Evolutionary conservation across 2,329 filamentous ascomycete genomes (phyloP).

Genomic region (Xylaria multiplex): DNA sequence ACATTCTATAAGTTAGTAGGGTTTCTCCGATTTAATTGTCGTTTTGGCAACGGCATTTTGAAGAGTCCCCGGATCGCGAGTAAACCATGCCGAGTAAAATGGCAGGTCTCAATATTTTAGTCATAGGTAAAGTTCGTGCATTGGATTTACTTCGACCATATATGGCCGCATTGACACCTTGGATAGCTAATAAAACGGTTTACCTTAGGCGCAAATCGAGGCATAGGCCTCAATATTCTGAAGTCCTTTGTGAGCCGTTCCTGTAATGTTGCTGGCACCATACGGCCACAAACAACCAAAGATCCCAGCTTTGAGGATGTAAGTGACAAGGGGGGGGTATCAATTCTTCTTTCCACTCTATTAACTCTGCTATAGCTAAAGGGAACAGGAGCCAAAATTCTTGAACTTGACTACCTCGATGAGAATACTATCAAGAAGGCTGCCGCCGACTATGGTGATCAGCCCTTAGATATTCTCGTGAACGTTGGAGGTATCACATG

Average conservation of each 20-base stretch:
- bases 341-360: background rate
- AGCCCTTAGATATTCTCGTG: conserved; percentile 8
- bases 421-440: conserved; percentile 5
- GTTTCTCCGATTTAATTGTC: no score
- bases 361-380: background rate
- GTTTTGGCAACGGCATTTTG: no score
- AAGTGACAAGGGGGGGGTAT: background rate
- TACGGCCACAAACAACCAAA: background rate
- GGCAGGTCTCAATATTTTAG: background rate
- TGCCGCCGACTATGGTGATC: conserved; percentile 6
- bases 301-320: background rate
- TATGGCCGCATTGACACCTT: background rate
- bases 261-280: conserved; percentile 1
- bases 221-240: conserved; percentile 1
- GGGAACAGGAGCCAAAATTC: background rate
- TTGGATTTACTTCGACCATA: background rate
- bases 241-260: background rate
- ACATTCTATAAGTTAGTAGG: no score
- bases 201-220: conserved; percentile 2
- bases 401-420: conserved; percentile 8
- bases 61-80: background rate
- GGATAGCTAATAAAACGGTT: background rate
- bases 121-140: background rate
- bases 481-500: background rate
- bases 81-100: background rate